Evolutionary conservation across 495 filamentous ascomycete species (phyloP).

Genomic region (Aspergillus conjunctus): DNA sequence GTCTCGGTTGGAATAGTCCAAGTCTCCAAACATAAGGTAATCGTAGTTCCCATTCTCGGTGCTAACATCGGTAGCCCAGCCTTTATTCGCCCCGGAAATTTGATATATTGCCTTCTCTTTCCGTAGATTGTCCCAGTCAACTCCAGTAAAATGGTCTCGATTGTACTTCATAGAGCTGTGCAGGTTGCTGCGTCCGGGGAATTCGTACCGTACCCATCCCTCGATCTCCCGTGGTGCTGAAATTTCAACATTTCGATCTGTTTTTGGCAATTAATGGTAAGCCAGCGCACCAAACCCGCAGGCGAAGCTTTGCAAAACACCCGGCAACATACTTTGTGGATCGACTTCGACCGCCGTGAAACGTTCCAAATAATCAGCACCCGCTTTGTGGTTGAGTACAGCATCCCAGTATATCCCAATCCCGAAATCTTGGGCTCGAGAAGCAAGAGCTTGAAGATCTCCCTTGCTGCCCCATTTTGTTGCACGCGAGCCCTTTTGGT

Average conservation of each 20-base stretch:
- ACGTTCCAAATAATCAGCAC: conserved; percentile 63
- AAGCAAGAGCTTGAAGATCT: conserved; percentile 58
- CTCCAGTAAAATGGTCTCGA: conserved; percentile 71
- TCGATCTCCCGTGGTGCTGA: conserved; percentile 63
- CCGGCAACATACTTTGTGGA: conserved; percentile 40
- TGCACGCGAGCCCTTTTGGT: conserved; percentile 64
- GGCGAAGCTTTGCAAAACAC: neutral
- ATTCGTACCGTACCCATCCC: conserved; percentile 70
- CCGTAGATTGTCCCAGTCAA: conserved; percentile 65
- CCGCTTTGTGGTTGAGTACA: conserved; percentile 76
- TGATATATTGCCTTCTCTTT: conserved; percentile 67
- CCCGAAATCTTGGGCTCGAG: conserved; percentile 51
- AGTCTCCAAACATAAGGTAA: conserved; percentile 67
- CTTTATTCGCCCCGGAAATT: conserved; percentile 62
- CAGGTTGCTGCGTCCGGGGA: conserved; percentile 58
- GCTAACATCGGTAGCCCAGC: conserved; percentile 67
- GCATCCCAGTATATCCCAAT: conserved; percentile 73
- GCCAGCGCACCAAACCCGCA: neutral
- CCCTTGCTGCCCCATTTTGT: conserved; percentile 75
- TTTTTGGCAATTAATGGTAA: neutral
- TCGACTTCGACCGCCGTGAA: conserved; percentile 65
- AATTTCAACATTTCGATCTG: conserved; percentile 59
- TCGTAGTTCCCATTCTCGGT: conserved; percentile 72
- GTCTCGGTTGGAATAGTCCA: conserved; percentile 68
- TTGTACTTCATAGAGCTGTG: conserved; percentile 67